Base-by-base conservation (phyloP, 805 yeast species). In the Diddensiella caesifluorescens region DNA sequence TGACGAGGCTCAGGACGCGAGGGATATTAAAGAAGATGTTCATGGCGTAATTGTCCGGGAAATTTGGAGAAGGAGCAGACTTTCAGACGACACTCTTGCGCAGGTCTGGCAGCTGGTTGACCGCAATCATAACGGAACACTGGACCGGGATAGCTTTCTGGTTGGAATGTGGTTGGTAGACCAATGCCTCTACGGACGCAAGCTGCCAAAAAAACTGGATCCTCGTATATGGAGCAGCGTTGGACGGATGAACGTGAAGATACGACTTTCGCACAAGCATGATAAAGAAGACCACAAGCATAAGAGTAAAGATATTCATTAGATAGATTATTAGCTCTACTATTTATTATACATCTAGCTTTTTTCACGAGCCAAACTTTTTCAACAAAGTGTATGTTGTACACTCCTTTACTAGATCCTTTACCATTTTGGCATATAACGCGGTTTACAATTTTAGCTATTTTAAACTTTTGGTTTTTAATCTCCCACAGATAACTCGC, bases 131-230 rank as follows among this genome's bases (percentile, higher is more conserved):
- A 92, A 83, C 58, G 95, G 95, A 0, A 75, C 84, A 1, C 65
- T 92, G 41, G 82, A 80, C 51, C 75, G 85, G 47, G 80, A 79
- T 27, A 90, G 89, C 49, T 92, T 92, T 54, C 65, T 90, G 23
- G 90, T 89, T n/a, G 98, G 98, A 0, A 89, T 85, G 83, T 92
- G 98, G 98, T 63, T 89, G 3, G 89, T 92, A 2, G 99, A 92
- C 61, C 98, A 92, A 63, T 85, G 96, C 57, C 68, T 92, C 10
- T 92, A 90, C 58, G 98, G 98, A 0, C 70, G 95, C 29, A 92
- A 92, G 59, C 65, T 92, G 37, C 97, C 98, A 0, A 71, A 75
- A 45, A 63, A 63, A 28, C 75, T 92, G 4, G 79, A 74, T 30
- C 75, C 73, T 4, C 73, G 70, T 22, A 79, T 90, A 1, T 92